Evolutionary conservation across 257 asterid species (phyloP).

Genomic region (Solanum boliviense): DNA sequence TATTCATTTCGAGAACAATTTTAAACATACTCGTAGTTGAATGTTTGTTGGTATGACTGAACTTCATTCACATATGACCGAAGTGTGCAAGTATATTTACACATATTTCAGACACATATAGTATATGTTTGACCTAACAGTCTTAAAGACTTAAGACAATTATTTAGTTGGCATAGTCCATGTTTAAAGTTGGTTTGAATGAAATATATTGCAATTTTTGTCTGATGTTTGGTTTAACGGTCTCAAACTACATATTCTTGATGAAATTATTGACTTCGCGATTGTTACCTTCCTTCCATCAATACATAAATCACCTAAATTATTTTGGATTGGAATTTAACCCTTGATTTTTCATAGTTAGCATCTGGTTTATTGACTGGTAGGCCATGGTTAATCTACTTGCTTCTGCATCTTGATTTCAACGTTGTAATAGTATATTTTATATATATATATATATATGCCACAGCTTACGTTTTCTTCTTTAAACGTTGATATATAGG

Average conservation of each 20-base stretch:
- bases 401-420: background rate
- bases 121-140: background rate
- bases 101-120: background rate
- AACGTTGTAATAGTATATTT: background rate
- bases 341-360: background rate
- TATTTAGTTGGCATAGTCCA: background rate
- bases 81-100: background rate
- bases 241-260: background rate
- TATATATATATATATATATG: background rate
- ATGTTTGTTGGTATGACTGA: background rate
- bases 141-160: background rate
- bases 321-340: background rate
- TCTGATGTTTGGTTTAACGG: background rate
- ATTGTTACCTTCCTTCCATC: background rate
- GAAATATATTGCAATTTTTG: background rate
- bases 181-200: background rate
- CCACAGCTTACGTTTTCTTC: background rate
- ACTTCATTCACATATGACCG: background rate
- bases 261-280: background rate
- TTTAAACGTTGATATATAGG: background rate
- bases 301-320: background rate
- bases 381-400: background rate
- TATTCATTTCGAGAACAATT: background rate
- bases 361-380: background rate
- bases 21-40: background rate